These are phyloP conservation scores for Physcomitrellopsis africana DNA, from an alignment of 225 moss, liverwort and hornwort species.

Conservation along the genomic window DNA sequence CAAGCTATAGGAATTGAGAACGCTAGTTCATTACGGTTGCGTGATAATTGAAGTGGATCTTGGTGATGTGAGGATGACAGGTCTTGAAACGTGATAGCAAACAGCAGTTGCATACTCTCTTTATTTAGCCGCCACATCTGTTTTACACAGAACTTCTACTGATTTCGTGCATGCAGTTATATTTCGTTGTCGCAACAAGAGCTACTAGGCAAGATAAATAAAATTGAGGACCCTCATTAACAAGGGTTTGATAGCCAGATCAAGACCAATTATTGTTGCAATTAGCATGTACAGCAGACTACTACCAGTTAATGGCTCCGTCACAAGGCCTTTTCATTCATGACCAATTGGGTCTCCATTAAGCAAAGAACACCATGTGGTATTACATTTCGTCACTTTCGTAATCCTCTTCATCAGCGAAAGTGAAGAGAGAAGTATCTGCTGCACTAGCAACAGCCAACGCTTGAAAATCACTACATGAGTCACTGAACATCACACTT, in stretches of 20 bases:
- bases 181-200: too few species aligned
- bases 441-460: constrained; percentile 88
- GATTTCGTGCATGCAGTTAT: too few species aligned
- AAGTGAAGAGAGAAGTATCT: constrained; percentile 88
- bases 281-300: not conserved
- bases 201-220: too few species aligned
- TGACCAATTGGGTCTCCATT: constrained; percentile 13
- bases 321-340: not conserved
- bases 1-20: too few species aligned
- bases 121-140: too few species aligned
- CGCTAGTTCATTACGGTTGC: too few species aligned
- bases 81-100: too few species aligned
- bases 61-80: too few species aligned
- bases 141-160: too few species aligned
- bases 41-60: too few species aligned
- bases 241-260: not conserved
- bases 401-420: constrained; percentile 87
- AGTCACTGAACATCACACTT: constrained; percentile 22
- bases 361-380: not conserved
- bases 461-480: constrained; percentile 78
- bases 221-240: not conserved
- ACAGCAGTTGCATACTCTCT: too few species aligned
- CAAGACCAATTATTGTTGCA: not conserved
- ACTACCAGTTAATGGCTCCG: not conserved
- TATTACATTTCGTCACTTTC: constrained; percentile 60